These are phyloP conservation scores for Salvia rosmarinus DNA, from an alignment of 257 asterid species.

Conservation along the genomic window DNA sequence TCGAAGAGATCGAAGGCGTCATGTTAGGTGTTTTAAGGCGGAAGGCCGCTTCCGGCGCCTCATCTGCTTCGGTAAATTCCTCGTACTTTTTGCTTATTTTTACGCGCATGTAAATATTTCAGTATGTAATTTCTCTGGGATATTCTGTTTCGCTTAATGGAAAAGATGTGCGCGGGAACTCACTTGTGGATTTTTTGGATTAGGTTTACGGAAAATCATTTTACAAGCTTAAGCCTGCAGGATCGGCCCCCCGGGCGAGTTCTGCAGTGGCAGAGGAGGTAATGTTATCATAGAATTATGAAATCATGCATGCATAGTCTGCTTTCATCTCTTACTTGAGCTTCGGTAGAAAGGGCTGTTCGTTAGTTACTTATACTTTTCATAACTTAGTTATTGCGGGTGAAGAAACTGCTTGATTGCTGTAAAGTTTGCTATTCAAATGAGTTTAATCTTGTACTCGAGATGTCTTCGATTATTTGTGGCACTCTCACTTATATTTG, in stretches of 20 bases:
- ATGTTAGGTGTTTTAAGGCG: slow-evolving; percentile 94
- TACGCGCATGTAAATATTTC: background rate
- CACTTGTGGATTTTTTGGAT: slow-evolving; percentile 24
- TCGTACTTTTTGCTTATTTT: background rate
- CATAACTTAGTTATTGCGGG: background rate
- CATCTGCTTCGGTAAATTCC: slow-evolving; percentile 58
- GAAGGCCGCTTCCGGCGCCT: slow-evolving; percentile 67
- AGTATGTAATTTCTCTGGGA: background rate
- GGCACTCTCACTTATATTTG: slow-evolving; percentile 25
- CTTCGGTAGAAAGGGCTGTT: background rate
- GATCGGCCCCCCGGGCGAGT: slow-evolving; percentile 42
- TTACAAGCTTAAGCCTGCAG: slow-evolving; percentile 49
- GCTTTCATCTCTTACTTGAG: slow-evolving; percentile 13
- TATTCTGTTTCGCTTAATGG: background rate
- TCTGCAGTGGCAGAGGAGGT: slow-evolving; percentile 61
- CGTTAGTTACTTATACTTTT: background rate
- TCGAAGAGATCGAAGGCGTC: slow-evolving; percentile 44
- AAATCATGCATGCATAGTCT: background rate
- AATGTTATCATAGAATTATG: slow-evolving; percentile 1
- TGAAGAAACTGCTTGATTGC: background rate
- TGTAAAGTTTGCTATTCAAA: background rate
- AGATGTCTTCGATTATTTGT: slow-evolving; percentile 6
- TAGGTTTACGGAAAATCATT: slow-evolving; percentile 65
- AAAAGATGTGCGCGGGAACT: slow-evolving; percentile 10
- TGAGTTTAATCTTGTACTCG: background rate